Evolutionary conservation across 495 filamentous ascomycete species (phyloP).

Genomic region (Hypoxylon intermedium): DNA sequence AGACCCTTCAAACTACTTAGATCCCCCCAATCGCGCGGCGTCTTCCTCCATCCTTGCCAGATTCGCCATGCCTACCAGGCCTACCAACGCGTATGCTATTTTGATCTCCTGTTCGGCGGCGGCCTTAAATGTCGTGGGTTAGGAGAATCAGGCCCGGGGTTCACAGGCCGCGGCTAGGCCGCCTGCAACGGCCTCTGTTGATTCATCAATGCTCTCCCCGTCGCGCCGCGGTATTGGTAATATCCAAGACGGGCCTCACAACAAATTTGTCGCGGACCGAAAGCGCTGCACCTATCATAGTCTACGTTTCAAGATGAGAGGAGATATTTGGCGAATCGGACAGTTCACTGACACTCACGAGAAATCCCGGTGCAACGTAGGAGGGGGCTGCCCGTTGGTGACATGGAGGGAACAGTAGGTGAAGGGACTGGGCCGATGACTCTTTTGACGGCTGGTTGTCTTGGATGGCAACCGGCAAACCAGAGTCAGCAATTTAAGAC

Average conservation of each 20-base stretch:
- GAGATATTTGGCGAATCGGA: constrained; percentile 36
- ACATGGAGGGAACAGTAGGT: constrained; percentile 23
- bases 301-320: constrained; percentile 20
- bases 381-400: constrained; percentile 32
- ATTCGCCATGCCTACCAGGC: constrained; percentile 19
- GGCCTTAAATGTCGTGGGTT: constrained; percentile 26
- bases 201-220: constrained; percentile 18
- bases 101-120: constrained; percentile 23
- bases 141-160: constrained; percentile 24
- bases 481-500: background rate
- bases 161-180: constrained; percentile 24
- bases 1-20: constrained; percentile 33
- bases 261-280: constrained; percentile 32
- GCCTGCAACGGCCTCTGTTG: constrained; percentile 32
- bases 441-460: constrained; percentile 13
- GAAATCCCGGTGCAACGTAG: constrained; percentile 39
- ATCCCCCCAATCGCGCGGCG: constrained; percentile 38
- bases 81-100: constrained; percentile 33
- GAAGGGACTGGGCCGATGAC: constrained; percentile 21
- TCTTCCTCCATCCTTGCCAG: constrained; percentile 28
- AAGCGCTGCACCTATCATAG: constrained; percentile 32
- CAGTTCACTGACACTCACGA: constrained; percentile 28
- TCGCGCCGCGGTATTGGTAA: constrained; percentile 15
- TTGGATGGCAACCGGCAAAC: constrained; percentile 12
- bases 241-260: constrained; percentile 24